These are phyloP conservation scores for Hypoxylon crocopeplum DNA, from an alignment of 495 filamentous ascomycete genomes.

Conservation along the genomic window DNA sequence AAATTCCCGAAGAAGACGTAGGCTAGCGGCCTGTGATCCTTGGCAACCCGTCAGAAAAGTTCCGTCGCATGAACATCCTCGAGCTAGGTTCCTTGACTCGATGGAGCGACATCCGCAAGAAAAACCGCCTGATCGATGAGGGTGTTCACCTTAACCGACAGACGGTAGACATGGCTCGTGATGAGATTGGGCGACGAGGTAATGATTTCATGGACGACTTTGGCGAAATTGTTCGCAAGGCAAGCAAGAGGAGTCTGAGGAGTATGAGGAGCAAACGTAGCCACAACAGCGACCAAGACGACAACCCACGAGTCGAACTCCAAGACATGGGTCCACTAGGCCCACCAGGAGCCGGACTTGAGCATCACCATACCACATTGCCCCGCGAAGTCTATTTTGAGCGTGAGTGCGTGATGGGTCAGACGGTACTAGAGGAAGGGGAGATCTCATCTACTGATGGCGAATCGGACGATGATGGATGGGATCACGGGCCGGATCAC, in stretches of 20 bases:
- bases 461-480: slow-evolving; percentile 25
- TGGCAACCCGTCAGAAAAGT: slow-evolving; percentile 70
- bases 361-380: slow-evolving; percentile 25
- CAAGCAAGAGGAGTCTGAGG: slow-evolving; percentile 44
- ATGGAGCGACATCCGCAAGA: slow-evolving; percentile 74
- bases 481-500: slow-evolving; percentile 16
- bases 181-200: slow-evolving; percentile 41
- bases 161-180: slow-evolving; percentile 45
- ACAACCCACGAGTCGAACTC: slow-evolving; percentile 16
- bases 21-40: slow-evolving; percentile 71
- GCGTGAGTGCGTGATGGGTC: slow-evolving; percentile 42
- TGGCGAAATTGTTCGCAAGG: slow-evolving; percentile 44
- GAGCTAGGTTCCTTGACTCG: slow-evolving; percentile 68
- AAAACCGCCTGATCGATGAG: slow-evolving; percentile 65
- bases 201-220: slow-evolving; percentile 39
- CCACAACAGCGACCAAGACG: slow-evolving; percentile 33
- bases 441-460: slow-evolving; percentile 21
- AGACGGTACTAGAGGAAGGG: slow-evolving; percentile 39
- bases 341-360: slow-evolving; percentile 29
- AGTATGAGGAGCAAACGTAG: slow-evolving; percentile 42
- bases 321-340: slow-evolving; percentile 31
- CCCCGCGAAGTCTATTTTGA: slow-evolving; percentile 33
- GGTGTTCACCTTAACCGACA: slow-evolving; percentile 47
- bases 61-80: slow-evolving; percentile 69
- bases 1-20: slow-evolving; percentile 55